Conservation (phyloP, 1,139 yeast species). For the Hanseniaspora gamundiae region DNA sequence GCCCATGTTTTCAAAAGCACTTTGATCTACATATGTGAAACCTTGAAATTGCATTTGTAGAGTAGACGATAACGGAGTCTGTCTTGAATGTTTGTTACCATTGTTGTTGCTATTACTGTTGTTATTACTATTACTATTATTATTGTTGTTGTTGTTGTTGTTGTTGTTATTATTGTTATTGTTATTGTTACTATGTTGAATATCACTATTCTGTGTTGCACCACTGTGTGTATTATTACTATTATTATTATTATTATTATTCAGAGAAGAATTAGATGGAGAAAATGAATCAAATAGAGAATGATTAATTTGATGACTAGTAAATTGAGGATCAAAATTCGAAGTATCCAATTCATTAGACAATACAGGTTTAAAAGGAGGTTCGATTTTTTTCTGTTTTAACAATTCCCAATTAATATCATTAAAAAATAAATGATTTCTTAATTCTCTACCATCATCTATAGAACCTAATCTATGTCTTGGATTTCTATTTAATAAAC, state of each 20-base stretch:
- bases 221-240: too few species aligned
- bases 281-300: too few species aligned
- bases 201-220: slow-evolving; percentile 30
- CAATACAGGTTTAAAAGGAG: slow-evolving; percentile 93
- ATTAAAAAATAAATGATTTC: slow-evolving; percentile 80
- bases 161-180: not conserved
- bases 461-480: slow-evolving; percentile 84
- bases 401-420: slow-evolving; percentile 86
- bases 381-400: slow-evolving; percentile 75
- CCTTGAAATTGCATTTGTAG: slow-evolving; percentile 94
- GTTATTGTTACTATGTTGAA: slow-evolving; percentile 4
- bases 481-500: slow-evolving; percentile 87
- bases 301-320: slow-evolving; percentile 61
- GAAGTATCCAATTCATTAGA: slow-evolving; percentile 87
- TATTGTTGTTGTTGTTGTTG: slow-evolving; percentile 1
- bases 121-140: not conserved
- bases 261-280: too few species aligned
- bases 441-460: slow-evolving; percentile 83
- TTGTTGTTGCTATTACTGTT: not conserved
- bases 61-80: slow-evolving; percentile 82
- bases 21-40: slow-evolving; percentile 88
- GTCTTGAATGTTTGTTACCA: slow-evolving; percentile 27
- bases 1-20: slow-evolving; percentile 73
- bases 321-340: slow-evolving; percentile 94
- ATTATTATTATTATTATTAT: too few species aligned